These are phyloP conservation scores for Lavandula angustifolia DNA, from an alignment of 257 asterid genomes.

Conservation along the genomic window DNA sequence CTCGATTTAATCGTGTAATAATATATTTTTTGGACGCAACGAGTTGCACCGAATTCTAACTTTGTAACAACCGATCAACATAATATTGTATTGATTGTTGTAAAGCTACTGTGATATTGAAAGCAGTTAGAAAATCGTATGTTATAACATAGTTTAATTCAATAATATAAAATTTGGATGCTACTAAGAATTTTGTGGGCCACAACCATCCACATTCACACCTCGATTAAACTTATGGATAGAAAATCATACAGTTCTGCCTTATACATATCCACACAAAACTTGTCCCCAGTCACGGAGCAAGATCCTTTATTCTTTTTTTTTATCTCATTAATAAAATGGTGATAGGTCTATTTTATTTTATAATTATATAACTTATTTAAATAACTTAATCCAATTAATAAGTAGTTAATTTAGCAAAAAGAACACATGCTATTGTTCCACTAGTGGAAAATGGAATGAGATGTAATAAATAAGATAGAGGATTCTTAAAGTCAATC, in stretches of 20 bases:
- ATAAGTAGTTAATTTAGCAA: too few species aligned
- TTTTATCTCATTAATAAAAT: too few species aligned
- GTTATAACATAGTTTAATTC: slow-evolving; percentile 13
- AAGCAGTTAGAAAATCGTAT: neutral
- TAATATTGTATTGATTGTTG: neutral
- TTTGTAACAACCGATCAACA: neutral
- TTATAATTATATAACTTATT: too few species aligned
- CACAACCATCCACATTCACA: slow-evolving; percentile 26
- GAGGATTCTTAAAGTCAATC: too few species aligned
- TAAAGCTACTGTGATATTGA: neutral
- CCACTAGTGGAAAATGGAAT: too few species aligned
- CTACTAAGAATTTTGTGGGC: slow-evolving; percentile 13
- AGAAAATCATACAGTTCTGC: slow-evolving; percentile 27
- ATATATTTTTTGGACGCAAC: neutral
- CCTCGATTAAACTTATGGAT: slow-evolving; percentile 20
- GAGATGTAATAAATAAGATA: too few species aligned
- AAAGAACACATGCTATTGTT: too few species aligned
- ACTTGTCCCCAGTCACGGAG: neutral
- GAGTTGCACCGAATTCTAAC: too few species aligned
- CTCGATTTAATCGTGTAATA: neutral
- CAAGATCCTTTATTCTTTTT: too few species aligned
- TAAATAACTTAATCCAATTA: too few species aligned
- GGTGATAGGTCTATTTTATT: too few species aligned
- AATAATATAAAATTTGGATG: slow-evolving; percentile 12
- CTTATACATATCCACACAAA: slow-evolving; percentile 24